These are phyloP conservation scores for Trichoderma atrobrunneum DNA, from an alignment of 2,329 filamentous ascomycete genomes.

Conservation along the genomic window DNA sequence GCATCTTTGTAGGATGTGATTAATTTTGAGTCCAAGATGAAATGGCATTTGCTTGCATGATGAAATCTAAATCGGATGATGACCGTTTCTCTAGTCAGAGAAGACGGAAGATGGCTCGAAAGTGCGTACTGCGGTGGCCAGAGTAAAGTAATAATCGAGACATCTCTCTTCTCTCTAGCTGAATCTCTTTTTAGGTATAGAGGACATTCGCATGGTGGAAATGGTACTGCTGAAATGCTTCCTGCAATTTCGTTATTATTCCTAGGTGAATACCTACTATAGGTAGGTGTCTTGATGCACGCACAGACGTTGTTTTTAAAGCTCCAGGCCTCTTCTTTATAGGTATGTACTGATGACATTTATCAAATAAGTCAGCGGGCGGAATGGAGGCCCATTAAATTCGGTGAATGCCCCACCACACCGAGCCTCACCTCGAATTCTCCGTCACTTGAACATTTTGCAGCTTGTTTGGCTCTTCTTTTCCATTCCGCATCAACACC, in stretches of 20 bases:
- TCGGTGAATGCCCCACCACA: conserved; percentile 10
- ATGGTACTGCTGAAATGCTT: no score
- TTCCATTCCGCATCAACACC: neutral
- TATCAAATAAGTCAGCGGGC: neutral
- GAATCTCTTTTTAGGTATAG: no score
- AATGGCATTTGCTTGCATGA: neutral
- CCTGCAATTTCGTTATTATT: no score
- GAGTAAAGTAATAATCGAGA: no score
- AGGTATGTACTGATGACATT: neutral
- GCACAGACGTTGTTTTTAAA: neutral
- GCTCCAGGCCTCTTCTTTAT: neutral
- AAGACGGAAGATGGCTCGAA: neutral
- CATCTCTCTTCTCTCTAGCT: no score
- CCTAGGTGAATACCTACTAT: no score
- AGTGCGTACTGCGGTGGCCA: neutral
- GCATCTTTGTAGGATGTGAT: neutral
- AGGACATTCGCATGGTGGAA: no score
- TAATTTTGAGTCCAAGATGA: neutral
- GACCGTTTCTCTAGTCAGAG: neutral
- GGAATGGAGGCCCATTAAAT: neutral
- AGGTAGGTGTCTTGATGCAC: no score
- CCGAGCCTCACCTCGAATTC: conserved; percentile 13
- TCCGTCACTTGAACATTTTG: neutral
- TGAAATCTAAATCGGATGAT: neutral
- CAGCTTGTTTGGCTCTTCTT: neutral